Base-by-base conservation (phyloP, 2,329 filamentous ascomycete species). In the Aspergillus floridensis region DNA sequence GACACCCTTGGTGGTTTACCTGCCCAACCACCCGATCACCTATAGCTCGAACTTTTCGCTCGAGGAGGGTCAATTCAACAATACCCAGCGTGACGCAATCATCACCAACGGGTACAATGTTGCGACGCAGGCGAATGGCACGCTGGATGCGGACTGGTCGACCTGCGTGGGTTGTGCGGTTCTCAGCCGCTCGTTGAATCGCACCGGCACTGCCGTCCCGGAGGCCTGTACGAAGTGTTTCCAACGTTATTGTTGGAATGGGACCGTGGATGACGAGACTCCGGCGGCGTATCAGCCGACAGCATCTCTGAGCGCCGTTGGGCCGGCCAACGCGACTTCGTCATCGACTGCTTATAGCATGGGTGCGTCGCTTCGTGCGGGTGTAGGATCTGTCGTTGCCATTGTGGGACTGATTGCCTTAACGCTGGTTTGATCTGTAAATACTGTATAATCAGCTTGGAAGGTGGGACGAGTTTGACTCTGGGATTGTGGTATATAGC, bases 211-310 rank as follows among this genome's bases (percentile, higher is more conserved):
- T 0, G 61, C 77, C 0, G 81, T 92, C 0, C 92, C 92, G 0
- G 79, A 82, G 0, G 84, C 83, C 4, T 97, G 93, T 78, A 79
- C 75, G 46, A 66, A 81, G 57, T 97, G 93, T 78, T 96, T 96
- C 74, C 64, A 80, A n/a, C 75, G 79, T 24, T 96, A 96, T 78
- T 97, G 93, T 82, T 97, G 93, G 93, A 85, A 96, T 73, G 93
- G 93, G 24, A 89, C 85, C 1, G 57, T 77, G 4, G 76, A 82
- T 41, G 73, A 68, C 38, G 12, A 19, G 24, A 35, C 29, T 10
- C 50, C 57, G 21, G n/a, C 11, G 6, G 29, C n/a, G 4, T 58
- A 58, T 21, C 21, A 41, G 12, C 57, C 57, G 26, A 21, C 50
- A 21, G 14, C 24, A 2, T 35, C 50, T 35, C 21, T 52, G 19